Percentiles rank a stretch among this genome's conserved stretches.
These are phyloP conservation scores for Naganishia cerealis DNA, from an alignment of 1,284 basidiomycete species.

Conservation along the genomic window DNA sequence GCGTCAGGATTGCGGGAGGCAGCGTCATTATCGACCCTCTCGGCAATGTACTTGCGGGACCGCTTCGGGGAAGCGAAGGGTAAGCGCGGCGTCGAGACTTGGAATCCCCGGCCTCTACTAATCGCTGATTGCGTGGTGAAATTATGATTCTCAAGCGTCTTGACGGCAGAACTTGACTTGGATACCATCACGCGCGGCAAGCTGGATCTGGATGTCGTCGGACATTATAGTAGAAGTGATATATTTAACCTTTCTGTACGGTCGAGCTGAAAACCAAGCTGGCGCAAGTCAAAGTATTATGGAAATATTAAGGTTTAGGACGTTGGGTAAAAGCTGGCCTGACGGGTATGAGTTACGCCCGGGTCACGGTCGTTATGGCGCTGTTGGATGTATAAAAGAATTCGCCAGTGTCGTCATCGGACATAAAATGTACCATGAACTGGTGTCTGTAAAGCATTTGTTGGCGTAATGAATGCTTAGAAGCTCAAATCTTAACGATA, in stretches of 20 bases:
- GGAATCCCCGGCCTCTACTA: background rate
- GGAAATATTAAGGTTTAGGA: no score
- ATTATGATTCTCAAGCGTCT: constrained; percentile 43
- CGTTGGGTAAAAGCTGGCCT: no score
- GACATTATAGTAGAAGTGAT: constrained; percentile 67
- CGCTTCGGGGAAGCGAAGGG: constrained; percentile 62
- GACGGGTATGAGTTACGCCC: no score
- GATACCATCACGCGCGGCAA: constrained; percentile 65
- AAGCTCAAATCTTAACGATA: no score
- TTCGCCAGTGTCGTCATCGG: no score
- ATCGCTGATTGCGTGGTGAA: background rate
- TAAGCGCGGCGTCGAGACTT: constrained; percentile 1
- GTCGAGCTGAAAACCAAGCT: background rate
- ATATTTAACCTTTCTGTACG: constrained; percentile 36
- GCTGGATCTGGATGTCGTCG: constrained; percentile 67
- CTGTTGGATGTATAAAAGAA: no score
- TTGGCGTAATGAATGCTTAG: no score
- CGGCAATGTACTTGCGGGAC: constrained; percentile 67
- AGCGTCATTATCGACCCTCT: constrained; percentile 67
- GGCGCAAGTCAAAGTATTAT: no score
- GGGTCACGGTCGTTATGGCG: no score
- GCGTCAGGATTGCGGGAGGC: constrained; percentile 57
- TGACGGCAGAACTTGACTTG: constrained; percentile 65
- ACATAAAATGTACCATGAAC: no score
- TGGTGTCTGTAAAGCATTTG: no score